Conservation (phyloP, 306 rosid species). For the Fragaria ananassa region DNA sequence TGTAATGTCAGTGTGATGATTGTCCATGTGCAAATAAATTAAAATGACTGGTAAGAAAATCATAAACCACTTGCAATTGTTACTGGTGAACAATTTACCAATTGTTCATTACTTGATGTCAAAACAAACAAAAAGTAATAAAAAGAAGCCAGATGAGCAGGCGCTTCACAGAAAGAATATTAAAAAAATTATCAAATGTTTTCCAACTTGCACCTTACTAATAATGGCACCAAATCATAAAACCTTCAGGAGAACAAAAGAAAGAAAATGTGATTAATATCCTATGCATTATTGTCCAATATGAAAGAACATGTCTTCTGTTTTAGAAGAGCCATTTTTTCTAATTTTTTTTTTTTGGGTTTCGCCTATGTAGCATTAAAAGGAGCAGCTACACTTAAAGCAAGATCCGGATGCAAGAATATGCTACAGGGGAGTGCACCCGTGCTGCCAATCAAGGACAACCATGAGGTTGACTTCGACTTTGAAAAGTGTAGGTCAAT, state of each 20-base stretch:
- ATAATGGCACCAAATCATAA: neutral
- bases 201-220: too few species aligned
- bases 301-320: neutral
- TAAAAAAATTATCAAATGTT: neutral
- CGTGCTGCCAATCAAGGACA: slow-evolving; percentile 65
- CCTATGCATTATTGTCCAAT: neutral
- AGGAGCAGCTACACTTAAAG: slow-evolving; percentile 84
- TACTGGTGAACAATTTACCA: neutral
- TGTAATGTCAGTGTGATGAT: neutral
- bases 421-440: slow-evolving; percentile 60
- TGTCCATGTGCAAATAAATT: neutral
- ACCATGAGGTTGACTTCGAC: slow-evolving; percentile 59
- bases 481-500: slow-evolving; percentile 53
- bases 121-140: neutral
- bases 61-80: neutral
- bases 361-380: slow-evolving; percentile 45
- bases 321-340: neutral
- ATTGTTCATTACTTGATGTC: neutral
- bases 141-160: neutral
- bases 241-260: neutral
- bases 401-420: slow-evolving; percentile 72
- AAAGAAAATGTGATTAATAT: neutral
- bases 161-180: neutral
- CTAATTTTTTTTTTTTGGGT: neutral
- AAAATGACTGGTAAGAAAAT: neutral